Conservation (phyloP, 23 red algal genomes). For the Gracilariopsis chorda region DNA sequence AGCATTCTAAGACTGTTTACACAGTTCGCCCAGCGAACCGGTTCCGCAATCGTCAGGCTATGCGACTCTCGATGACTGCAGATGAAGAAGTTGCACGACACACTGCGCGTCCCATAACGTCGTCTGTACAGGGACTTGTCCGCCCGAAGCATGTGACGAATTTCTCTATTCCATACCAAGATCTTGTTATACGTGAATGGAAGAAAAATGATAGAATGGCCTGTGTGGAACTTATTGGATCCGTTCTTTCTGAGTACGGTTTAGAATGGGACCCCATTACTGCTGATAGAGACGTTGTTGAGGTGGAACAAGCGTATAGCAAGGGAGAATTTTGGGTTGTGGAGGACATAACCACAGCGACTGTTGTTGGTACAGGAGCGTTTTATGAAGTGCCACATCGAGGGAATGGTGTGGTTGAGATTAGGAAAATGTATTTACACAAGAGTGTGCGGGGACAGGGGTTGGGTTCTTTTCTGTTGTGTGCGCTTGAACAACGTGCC, state of each 20-base stretch:
- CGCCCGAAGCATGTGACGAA: background rate
- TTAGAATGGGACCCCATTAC: conserved; percentile 34
- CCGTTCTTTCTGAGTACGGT: conserved; percentile 17
- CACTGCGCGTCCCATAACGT: too few relatives aligned
- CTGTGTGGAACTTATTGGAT: conserved; percentile 37
- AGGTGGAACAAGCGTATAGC: conserved; percentile 16
- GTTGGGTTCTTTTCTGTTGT: conserved; percentile 51
- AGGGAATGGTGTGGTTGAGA: conserved; percentile 36
- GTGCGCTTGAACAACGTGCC: conserved; percentile 58
- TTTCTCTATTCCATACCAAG: conserved; percentile 57
- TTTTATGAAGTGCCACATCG: conserved; percentile 59
- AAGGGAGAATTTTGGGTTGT: conserved; percentile 78
- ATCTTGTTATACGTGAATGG: conserved; percentile 49
- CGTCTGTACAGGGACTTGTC: background rate
- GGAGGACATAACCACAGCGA: conserved; percentile 18
- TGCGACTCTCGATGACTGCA: background rate
- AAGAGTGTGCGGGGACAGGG: conserved; percentile 45
- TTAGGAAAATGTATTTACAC: conserved; percentile 72
- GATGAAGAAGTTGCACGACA: background rate
- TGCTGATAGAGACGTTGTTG: conserved; percentile 55
- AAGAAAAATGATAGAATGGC: conserved; percentile 25
- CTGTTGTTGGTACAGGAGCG: conserved; percentile 56
- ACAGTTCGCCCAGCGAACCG: too few relatives aligned
- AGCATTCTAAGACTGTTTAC: too few relatives aligned
- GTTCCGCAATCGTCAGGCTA: too few relatives aligned